Evolutionary conservation across 2,329 filamentous ascomycete genomes (phyloP), one percentile per base, ranked within the genome.

Genomic region (Madurella fahalii): DNA sequence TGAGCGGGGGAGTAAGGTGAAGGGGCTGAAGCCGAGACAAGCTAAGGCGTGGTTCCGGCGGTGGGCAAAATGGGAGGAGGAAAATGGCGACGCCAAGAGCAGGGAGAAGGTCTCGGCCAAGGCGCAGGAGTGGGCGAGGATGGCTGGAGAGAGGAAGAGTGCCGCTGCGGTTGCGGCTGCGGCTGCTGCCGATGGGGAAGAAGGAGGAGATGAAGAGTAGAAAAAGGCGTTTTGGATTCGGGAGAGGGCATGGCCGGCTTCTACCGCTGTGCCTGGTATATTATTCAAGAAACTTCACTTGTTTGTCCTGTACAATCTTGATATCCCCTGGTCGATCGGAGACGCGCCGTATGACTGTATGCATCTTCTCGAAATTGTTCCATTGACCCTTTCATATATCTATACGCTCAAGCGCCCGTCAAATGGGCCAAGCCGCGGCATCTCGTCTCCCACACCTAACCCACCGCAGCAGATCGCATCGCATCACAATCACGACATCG

Each of bases 51-150:
- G 95, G 77, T 99, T 97, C 74, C 90, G 90, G 74, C 82, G 89
- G 63, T 99, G 94, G 94, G 82, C 87, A 54, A 83, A 87, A 62
- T 97, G 90, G 82, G 94, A 99, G 76, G 84, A 87, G 72, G 81
- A 80, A 69, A 74, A 82, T 55, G 90, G 89, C 2, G 83, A 86
- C 66, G 75, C 79, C 59, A 89, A 89, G 77, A 82, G 79, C 62
- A 77, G 83, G 47, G 87, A 90, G 67, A 81, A 79, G 63, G 89
- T 91, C 45, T 84, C 83, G 67, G 84, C 81, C 16, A 79, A 84
- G 69, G 89, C 89, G 49, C 79, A 79, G 65, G 85, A 87, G 67
- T 93, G 86, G 79, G 85, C 86, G 40, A 82, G 79, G 58, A 69
- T 72, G 53, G 73, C 68, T 52, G 72, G 71, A 56, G 73, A 73